Evolutionary conservation across 768 basidiomycete genomes (phyloP), one percentile per base, ranked within the genome.

Genomic region (Calocybe indica): DNA sequence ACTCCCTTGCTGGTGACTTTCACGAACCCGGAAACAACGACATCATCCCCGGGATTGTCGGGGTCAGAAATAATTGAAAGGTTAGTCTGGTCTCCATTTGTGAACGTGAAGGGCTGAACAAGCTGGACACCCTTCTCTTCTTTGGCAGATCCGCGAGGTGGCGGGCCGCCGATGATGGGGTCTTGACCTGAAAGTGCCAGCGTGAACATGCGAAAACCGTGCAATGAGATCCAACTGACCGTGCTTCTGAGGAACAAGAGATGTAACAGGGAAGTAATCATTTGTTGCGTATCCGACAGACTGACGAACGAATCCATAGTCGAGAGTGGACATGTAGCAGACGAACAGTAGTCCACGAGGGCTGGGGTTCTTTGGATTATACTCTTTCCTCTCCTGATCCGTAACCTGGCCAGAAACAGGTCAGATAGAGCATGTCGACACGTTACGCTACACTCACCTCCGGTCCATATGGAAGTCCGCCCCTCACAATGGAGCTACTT

Each of bases 261-360:
- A 37, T 6, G 51, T 46, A 3, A 42, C 30, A 7, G 59, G 61
- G 46, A 59, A 60, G 37, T 48, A 59, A 34, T 60, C 56, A 38
- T 63, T 61, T 31, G 49, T 49, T 2, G 53, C 57, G 34, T 52
- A 57, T 9, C 36, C 44, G 7, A 61, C 54, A 32, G 41, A 39
- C 43, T 65, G 63, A 35, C 59, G 64, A 22, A 55, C 37, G 55
- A 71, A 72, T 12, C 71, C 71, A 12, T 60, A 53, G 44, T 56
- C 51, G 48, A 71, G 52, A 12, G 49, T 46, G 7, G 67, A 63
- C 49, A 69, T 68, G 54, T 73, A 73, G 40, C 60, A 64, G 31
- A 62, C 54, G 48, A 68, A 69, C 28, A 62, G 50, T 28, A 70
- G 55, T 3, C 60, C 62, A 37, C 52, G 28, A 31, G 22, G 6